Base-by-base conservation (phyloP, 768 basidiomycete genomes). In the Auricularia sp. region DNA sequence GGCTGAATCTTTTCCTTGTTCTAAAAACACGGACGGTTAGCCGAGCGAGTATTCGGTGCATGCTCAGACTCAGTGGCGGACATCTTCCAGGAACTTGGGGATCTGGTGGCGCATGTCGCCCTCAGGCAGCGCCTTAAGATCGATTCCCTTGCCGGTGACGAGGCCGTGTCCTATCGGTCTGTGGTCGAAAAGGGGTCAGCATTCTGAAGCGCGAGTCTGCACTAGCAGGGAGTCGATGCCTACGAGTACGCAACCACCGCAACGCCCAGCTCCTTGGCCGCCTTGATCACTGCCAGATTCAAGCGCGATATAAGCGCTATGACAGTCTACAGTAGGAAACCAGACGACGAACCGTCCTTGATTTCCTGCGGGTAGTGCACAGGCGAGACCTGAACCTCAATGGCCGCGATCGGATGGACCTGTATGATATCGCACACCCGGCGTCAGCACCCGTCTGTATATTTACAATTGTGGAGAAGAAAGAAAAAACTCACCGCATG, bases 351-450 rank as follows among this genome's bases (percentile, higher is more conserved):
- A 78, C 79, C 79, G 16, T 78, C 76, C 68, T 78, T 79, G 18
- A 82, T 79, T 62, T 83, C 77, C 24, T 77, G 75, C 65, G 83
- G 83, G 63, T 84, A 85, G 2, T 81, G 77, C 79, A 83, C 86
- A 2, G 83, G 80, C 68, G 84, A 86, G 54, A 86, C 75, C 71
- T 90, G 88, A 62, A 89, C 85, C 71, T 90, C 87, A 7, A 85
- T 83, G 14, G 81, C 77, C 13, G 82, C 77, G 65, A 88, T 79
- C 1, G 82, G 83, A 58, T 81, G 77, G 11, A 86, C 75, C 35
- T 34, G 39, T 56, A 24, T 59, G 21, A 3, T 18, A 45, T 18
- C 29, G 29, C 29, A 29, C 29, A 29, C 29, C 29, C 29, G 29
- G 29, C 29, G 29, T 29, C 29, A 29, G 29, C 29, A 29, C 18